Percentiles rank a stretch among this genome's conserved stretches.
Conservation (phyloP, 257 asterid species). For the Asclepias syriaca region DNA sequence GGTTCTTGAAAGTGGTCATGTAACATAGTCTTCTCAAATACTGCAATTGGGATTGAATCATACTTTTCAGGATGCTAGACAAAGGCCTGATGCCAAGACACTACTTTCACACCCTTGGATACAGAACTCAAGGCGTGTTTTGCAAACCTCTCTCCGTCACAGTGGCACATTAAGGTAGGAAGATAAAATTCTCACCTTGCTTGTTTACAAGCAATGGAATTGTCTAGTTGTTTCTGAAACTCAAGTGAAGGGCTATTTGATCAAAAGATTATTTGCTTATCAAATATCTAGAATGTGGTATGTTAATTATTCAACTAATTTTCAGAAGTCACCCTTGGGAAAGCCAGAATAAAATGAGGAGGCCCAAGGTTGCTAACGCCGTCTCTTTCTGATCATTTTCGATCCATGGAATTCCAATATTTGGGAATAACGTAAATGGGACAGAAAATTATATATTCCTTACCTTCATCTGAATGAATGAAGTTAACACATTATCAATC, state of each 20-base stretch:
- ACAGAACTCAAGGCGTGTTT: slow-evolving; percentile 89
- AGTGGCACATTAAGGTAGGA: slow-evolving; percentile 74
- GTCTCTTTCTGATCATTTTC: not conserved
- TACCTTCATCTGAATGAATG: not conserved
- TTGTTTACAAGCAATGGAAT: not conserved
- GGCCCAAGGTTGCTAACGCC: not conserved
- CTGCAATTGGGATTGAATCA: slow-evolving; percentile 18
- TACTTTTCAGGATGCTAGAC: slow-evolving; percentile 90
- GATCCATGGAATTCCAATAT: not conserved
- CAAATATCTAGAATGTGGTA: not conserved
- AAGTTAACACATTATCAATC: not conserved
- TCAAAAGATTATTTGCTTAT: not conserved
- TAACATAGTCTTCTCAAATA: slow-evolving; percentile 14
- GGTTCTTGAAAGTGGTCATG: not conserved
- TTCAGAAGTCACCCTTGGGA: not conserved
- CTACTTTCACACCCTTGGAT: slow-evolving; percentile 98
- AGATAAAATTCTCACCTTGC: not conserved
- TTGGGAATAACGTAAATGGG: not conserved
- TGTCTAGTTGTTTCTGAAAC: not conserved
- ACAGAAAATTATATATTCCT: not conserved
- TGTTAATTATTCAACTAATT: not conserved
- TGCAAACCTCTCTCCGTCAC: slow-evolving; percentile 81
- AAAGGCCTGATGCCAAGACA: slow-evolving; percentile 97
- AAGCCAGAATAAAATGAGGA: not conserved
- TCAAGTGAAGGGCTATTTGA: too few species aligned